Evolutionary conservation across 169 alveolate species (phyloP), one percentile per base, ranked within the genome.

Genomic region (Blepharisma undulans): DNA sequence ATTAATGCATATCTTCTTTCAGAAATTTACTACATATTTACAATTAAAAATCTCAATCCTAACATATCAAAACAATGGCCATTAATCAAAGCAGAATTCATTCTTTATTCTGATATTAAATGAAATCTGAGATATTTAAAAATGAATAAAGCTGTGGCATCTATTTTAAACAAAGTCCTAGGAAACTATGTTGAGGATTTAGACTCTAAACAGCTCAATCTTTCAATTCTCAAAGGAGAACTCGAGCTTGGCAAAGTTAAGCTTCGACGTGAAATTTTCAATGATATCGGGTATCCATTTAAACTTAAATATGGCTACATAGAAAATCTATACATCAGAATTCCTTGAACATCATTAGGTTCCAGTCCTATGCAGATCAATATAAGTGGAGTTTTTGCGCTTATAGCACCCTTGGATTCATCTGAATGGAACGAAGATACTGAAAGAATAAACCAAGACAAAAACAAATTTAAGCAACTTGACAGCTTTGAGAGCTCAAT

Each of bases 181-280:
- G 95, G 96, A 0, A 76, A 71, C 34, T 93, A 88, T 76, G 79
- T 94, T 21, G 97, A 94, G 71, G 90, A 94, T 84, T 16, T 94
- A 0, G 90, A 94, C 48, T 19, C 94, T 6, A 90, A 93, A 21
- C 93, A 94, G 84, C 93, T 94, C 5, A 93, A 90, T n/a, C 29
- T 93, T 21, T 86, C 94, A 3, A 25, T 94, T 22, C 88, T 93
- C 76, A 29, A 71, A 3, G 95, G 97, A 21, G 82, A 89, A 21
- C 92, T 94, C 19, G 61, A 79, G 29, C 87, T 94, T 12, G 48
- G 79, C 74, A 76, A 93, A 87, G 77, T 94, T n/a, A 27, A 72
- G 25, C 72, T 94, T 0, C 93, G 92, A 66, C 6, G 72, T 8
- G 32, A 74, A 10, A 16, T 91, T 0, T 71, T 94, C 19, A 95